Evolutionary conservation across 2,329 filamentous ascomycete species (phyloP).

Genomic region (Hymenoscyphus repandus): DNA sequence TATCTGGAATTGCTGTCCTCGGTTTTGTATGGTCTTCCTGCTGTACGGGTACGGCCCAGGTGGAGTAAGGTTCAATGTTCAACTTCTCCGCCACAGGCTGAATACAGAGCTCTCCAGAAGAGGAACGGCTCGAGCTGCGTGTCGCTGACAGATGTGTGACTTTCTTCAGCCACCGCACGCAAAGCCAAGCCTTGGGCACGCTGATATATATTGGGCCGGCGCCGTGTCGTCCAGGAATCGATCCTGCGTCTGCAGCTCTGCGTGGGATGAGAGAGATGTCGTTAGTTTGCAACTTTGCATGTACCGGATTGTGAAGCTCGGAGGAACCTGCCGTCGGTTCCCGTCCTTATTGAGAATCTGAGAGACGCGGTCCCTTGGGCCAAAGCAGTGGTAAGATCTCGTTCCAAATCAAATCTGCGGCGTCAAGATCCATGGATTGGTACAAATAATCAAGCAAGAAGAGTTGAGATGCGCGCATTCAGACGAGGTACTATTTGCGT

Average conservation of each 20-base stretch:
- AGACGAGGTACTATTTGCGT: not conserved
- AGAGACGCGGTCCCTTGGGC: not conserved
- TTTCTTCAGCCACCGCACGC: slow-evolving; percentile 3
- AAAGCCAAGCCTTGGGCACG: not conserved
- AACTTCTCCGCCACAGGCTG: slow-evolving; percentile 4
- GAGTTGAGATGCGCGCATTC: too few species aligned
- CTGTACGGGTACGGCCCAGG: not conserved
- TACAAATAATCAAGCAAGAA: too few species aligned
- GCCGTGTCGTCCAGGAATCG: slow-evolving; percentile 1
- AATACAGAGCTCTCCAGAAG: not conserved
- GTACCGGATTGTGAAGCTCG: not conserved
- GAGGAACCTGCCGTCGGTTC: slow-evolving; percentile 1
- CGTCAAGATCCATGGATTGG: too few species aligned
- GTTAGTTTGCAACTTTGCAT: not conserved
- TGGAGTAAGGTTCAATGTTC: not conserved
- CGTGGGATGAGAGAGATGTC: slow-evolving; percentile 1
- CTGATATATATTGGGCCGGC: slow-evolving; percentile 8
- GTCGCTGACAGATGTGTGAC: slow-evolving; percentile 5
- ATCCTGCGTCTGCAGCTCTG: not conserved
- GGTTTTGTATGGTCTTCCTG: not conserved
- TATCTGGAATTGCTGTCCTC: not conserved
- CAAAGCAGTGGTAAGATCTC: too few species aligned
- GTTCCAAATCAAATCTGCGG: too few species aligned
- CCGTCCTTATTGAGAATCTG: not conserved
- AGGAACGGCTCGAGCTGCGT: slow-evolving; percentile 2